These are phyloP conservation scores for Melaleuca alternifolia DNA, from an alignment of 345 rosid genomes.

Conservation along the genomic window DNA sequence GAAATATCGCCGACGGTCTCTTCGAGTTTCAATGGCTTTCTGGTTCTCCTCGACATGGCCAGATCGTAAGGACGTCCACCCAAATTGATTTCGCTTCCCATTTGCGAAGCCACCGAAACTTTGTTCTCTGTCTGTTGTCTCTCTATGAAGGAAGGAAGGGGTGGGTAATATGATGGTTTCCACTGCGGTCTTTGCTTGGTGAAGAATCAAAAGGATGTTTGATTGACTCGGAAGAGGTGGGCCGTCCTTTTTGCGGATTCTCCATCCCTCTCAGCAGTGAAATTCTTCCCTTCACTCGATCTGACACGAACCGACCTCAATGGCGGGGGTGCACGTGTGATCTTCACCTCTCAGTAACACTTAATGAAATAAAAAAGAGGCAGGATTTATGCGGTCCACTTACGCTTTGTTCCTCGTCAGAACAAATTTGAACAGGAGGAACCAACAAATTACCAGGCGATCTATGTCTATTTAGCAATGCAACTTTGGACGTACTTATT, in stretches of 20 bases:
- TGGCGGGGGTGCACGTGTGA: not conserved
- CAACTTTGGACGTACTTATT: not conserved
- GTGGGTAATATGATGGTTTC: not conserved
- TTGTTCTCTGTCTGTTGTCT: not conserved
- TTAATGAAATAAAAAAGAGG: not conserved
- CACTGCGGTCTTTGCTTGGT: constrained; percentile 4
- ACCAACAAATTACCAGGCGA: not conserved
- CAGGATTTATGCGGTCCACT: not conserved
- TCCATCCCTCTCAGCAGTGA: not conserved
- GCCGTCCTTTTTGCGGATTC: constrained; percentile 14
- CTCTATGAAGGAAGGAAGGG: not conserved
- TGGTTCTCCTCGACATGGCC: constrained; percentile 64
- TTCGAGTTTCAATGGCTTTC: constrained; percentile 30
- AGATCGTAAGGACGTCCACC: constrained; percentile 41
- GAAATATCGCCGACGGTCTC: not conserved
- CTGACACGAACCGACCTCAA: not conserved
- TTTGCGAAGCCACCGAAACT: constrained; percentile 1
- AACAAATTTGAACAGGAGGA: not conserved
- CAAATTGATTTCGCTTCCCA: constrained; percentile 29
- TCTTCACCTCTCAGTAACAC: not conserved
- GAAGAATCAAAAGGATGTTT: constrained; percentile 3
- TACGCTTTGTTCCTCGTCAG: not conserved
- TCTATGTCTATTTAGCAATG: no score
- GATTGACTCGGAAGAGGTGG: constrained; percentile 10
- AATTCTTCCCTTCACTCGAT: not conserved